Base-by-base conservation (phyloP, 768 basidiomycete genomes). In the Rhizopogon vinicolor region DNA sequence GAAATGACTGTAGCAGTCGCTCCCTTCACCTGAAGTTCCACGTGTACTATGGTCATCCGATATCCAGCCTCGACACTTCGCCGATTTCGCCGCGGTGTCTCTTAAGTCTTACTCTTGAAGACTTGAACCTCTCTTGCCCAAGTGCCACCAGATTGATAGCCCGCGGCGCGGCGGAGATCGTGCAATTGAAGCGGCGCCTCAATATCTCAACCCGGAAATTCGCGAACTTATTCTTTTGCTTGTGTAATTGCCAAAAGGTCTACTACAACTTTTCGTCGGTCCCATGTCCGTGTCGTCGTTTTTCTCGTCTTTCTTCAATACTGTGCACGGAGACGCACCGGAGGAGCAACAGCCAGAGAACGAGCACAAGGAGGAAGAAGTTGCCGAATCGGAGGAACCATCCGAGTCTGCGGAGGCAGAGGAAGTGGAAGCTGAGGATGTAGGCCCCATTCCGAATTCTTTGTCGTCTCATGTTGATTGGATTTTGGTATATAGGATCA, bases 401-500 rank as follows among this genome's bases (percentile, higher is more conserved):
- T 37, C 35, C 7, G 62, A 64, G 50, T 70, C 77, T 57, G 78
- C 73, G 50, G 76, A 77, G 56, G 79, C 57, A 25, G 65, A 51
- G 18, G 66, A 58, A 71, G 68, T 61, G 53, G 71, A 71, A 51
- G 72, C 68, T 49, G 84, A 83, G 58, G 85, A 73, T 56, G 77
- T 79, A 53, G 75, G 54, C 43, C 14, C 37, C 13, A 40, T 28
- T 46, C 44, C 3, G 19, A 16, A 14, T 44, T 2, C 53, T 33
- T 5, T 42, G 37, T 12, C 28, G 9, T 37, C 9, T 44, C 41
- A 7, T 46, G 25, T 44, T 58, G n/a, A 54, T 49, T 0, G 39
- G 16, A 31, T 10, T 31, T 39, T 48, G 8, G 13, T 56, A 1
- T 46, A 42, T 58, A 96, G 93, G 44, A 76, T 22, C 81, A 88